phyloP scores from a whole-genome alignment of 192 early-diverging fungal species.

The Entrophospora sp. region DNA sequence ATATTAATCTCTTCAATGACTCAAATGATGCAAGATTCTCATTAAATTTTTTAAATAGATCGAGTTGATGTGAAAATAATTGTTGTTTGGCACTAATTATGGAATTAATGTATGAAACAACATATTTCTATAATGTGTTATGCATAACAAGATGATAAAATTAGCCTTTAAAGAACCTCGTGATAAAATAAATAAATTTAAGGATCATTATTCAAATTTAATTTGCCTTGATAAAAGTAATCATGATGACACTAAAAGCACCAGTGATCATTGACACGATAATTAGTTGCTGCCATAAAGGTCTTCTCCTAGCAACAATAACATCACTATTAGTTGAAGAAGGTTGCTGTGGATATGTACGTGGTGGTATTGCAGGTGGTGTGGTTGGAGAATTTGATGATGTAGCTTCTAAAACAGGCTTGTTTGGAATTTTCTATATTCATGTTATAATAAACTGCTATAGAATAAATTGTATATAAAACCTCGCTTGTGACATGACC shows the following conservation, averaged over 20 bases:
- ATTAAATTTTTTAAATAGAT: slow-evolving; percentile 5
- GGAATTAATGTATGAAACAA: background rate
- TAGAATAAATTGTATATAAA: no score
- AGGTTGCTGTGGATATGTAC: slow-evolving; percentile 5
- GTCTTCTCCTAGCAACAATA: background rate
- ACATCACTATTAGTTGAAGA: no score
- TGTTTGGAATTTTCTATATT: background rate
- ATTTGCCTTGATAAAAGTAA: background rate
- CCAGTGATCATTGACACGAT: slow-evolving; percentile 1
- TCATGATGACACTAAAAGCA: background rate
- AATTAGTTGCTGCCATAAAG: background rate
- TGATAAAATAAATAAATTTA: background rate
- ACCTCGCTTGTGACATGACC: no score
- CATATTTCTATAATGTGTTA: slow-evolving; percentile 12
- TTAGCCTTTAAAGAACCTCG: background rate
- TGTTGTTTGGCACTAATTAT: slow-evolving; percentile 8
- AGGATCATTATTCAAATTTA: background rate
- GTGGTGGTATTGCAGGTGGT: slow-evolving; percentile 3
- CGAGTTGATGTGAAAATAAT: slow-evolving; percentile 13
- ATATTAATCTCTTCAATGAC: background rate
- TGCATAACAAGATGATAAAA: slow-evolving; percentile 1
- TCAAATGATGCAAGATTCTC: background rate
- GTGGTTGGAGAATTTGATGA: no score
- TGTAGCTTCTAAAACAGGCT: background rate
- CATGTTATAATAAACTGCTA: background rate